Conservation (phyloP, 2,329 filamentous ascomycete genomes). For the Aspergillus aculeatus region DNA sequence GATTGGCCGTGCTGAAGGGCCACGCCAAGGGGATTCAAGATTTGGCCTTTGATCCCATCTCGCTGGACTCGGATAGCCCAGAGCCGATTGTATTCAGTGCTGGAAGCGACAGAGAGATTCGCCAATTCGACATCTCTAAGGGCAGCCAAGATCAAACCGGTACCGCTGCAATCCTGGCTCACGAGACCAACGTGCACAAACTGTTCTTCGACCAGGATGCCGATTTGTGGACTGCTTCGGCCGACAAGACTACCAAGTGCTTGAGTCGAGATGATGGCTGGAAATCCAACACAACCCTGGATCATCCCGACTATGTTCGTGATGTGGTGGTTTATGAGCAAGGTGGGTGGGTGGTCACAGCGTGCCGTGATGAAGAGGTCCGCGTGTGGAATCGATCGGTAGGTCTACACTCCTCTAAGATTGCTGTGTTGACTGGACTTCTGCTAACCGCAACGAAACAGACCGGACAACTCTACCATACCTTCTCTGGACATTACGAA, state of each 20-base stretch:
- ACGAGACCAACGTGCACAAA: constrained; percentile 88
- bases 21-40: constrained; percentile 75
- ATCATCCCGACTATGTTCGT: constrained; percentile 87
- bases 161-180: constrained; percentile 67
- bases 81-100: constrained; percentile 69
- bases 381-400: constrained; percentile 77
- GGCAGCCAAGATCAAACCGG: constrained; percentile 50
- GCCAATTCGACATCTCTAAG: constrained; percentile 54
- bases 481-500: constrained; percentile 79
- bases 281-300: constrained; percentile 67
- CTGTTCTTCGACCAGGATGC: constrained; percentile 69
- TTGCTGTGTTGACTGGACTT: neutral
- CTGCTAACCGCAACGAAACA: constrained; percentile 25
- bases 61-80: constrained; percentile 43
- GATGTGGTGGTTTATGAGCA: constrained; percentile 69
- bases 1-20: constrained; percentile 75
- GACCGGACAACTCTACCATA: constrained; percentile 70
- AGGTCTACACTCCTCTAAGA: constrained; percentile 18
- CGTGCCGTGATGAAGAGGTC: constrained; percentile 86
- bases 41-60: constrained; percentile 70
- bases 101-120: constrained; percentile 76
- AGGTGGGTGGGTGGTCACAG: constrained; percentile 78
- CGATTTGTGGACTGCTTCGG: constrained; percentile 89
- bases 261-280: constrained; percentile 68
- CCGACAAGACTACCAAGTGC: constrained; percentile 83